A percentile compares a stretch with the other conserved stretches of the same genome.
These are phyloP conservation scores for Candida michaelii DNA, from an alignment of 805 yeast species.

Conservation along the genomic window DNA sequence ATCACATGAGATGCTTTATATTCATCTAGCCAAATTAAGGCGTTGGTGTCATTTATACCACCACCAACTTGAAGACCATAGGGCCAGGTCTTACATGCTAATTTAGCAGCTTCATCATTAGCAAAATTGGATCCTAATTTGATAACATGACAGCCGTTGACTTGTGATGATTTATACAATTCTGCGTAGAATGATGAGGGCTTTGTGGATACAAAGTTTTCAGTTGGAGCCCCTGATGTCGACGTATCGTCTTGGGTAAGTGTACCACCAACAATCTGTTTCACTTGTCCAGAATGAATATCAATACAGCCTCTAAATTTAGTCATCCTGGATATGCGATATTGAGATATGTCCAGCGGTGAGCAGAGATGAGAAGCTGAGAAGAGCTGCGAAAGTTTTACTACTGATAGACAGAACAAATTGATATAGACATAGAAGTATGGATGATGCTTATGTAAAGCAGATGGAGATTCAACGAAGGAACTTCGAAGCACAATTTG, in stretches of 20 bases:
- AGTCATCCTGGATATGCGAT: slow-evolving; percentile 55
- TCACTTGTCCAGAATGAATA: slow-evolving; percentile 91
- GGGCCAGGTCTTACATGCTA: slow-evolving; percentile 78
- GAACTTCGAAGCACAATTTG: slow-evolving; percentile 66
- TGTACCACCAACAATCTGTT: slow-evolving; percentile 96
- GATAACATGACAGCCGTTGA: slow-evolving; percentile 87
- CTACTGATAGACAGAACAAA: background rate
- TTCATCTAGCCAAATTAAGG: slow-evolving; percentile 68
- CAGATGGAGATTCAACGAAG: slow-evolving; percentile 53
- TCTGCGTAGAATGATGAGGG: slow-evolving; percentile 75
- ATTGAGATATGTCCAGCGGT: no score
- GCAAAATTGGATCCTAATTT: slow-evolving; percentile 76
- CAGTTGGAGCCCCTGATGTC: slow-evolving; percentile 24
- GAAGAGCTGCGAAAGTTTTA: background rate
- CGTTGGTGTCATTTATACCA: slow-evolving; percentile 77
- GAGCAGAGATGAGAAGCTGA: background rate
- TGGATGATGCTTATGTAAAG: slow-evolving; percentile 32
- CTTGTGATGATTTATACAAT: slow-evolving; percentile 57
- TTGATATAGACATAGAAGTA: background rate
- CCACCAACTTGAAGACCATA: slow-evolving; percentile 83
- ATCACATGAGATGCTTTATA: slow-evolving; percentile 83
- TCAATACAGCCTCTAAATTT: slow-evolving; percentile 92
- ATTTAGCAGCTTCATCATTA: slow-evolving; percentile 79
- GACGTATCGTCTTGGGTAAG: slow-evolving; percentile 53
- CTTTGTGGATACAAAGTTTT: slow-evolving; percentile 73